Evolutionary conservation across 2,329 filamentous ascomycete genomes (phyloP), one percentile per base, ranked within the genome.

Genomic region (Colletotrichum godetiae): DNA sequence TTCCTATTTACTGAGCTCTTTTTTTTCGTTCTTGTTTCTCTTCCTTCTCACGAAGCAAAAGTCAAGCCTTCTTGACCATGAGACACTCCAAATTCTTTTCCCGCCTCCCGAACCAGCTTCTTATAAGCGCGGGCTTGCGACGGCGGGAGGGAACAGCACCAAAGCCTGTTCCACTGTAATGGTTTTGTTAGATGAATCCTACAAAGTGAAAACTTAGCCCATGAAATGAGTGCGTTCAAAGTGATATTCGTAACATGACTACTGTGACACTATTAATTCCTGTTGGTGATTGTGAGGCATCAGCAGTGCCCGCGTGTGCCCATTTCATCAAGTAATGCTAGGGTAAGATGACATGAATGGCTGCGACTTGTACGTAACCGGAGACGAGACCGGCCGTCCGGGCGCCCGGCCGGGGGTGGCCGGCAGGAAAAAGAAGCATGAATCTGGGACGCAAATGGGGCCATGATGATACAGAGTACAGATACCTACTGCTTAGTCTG

Each of bases 91-190:
- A n/a, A 49, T 19, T 49, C 42, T n/a, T n/a, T 53, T 53, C 53
- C 55, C 27, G 37, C 29, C 35, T 37, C 52, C 29, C 27, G 29
- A 6, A 8, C 13, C 27, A 49, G 37, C 29, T 53, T 29, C 63
- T 46, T 24, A 33, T n/a, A 24, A 35, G 35, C 29, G 27, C 27
- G 27, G 8, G 35, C 37, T 19, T 19, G 35, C 35, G 35, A 49
- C 13, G 57, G 27, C 24, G 65, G 24, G 58, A 22, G 15, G 65
- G 66, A 42, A 31, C 69, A 63, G 65, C 42, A 58, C 63, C 63
- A 62, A 64, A 46, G 49, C 58, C 52, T 72, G 69, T 59, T 58
- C 46, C 42, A 62, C 62, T 58, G 69, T 72, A 68, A 72, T 72
- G 49, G 22, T 72, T 72, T 68, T 68, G 58, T 57, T 68, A 72